These are phyloP conservation scores for Primulina tabacum DNA, from an alignment of 257 asterid genomes.

Conservation along the genomic window DNA sequence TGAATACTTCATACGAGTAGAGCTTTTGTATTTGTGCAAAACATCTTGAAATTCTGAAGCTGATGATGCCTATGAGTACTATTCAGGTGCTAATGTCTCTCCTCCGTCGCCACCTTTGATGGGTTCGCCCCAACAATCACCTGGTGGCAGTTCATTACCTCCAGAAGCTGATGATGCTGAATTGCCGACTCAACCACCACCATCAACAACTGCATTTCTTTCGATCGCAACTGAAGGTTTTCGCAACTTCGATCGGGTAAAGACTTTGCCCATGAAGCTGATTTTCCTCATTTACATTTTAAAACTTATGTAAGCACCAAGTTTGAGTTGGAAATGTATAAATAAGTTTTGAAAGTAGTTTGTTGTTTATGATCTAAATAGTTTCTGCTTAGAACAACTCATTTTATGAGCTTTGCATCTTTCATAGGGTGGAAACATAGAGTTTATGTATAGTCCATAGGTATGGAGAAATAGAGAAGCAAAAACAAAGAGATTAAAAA, in stretches of 20 bases:
- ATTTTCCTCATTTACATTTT: conserved; percentile 20
- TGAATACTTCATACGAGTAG: not conserved
- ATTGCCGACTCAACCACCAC: conserved; percentile 25
- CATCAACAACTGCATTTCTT: conserved; percentile 13
- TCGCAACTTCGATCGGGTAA: not conserved
- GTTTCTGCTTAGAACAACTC: not conserved
- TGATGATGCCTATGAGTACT: not conserved
- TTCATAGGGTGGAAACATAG: no score
- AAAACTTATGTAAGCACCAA: not conserved
- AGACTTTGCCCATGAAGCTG: conserved; percentile 12
- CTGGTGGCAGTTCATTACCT: conserved; percentile 21
- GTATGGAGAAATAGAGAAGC: no score
- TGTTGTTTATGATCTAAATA: not conserved
- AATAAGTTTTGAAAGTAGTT: no score
- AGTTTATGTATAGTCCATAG: no score
- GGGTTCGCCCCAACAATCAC: conserved; percentile 23
- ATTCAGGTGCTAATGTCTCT: conserved; percentile 32
- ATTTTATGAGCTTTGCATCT: no score
- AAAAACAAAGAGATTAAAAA: no score
- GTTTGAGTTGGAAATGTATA: not conserved
- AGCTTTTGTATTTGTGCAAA: not conserved
- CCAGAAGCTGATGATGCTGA: conserved; percentile 25
- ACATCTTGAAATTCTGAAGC: not conserved
- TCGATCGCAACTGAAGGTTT: conserved; percentile 19
- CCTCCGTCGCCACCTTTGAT: conserved; percentile 36